Percentiles rank a stretch among this genome's conserved stretches.
phyloP scores from a whole-genome alignment of 768 basidiomycete species.

The Solioccasus polychromus region DNA sequence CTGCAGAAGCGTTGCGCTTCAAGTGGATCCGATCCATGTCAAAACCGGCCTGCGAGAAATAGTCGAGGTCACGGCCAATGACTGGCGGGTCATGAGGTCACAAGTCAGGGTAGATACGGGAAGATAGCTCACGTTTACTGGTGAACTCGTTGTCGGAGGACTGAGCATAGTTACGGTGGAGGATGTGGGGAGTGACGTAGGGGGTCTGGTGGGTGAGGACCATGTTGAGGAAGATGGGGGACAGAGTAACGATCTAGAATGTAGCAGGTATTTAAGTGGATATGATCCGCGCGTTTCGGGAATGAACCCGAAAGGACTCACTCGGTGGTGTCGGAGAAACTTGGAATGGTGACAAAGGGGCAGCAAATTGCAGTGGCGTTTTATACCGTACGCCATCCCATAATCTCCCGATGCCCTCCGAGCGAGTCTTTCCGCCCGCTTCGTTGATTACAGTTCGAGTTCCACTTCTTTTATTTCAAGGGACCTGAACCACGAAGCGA shows the following conservation, averaged over 20 bases:
- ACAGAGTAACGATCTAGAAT: background rate
- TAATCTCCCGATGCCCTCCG: conserved; percentile 27
- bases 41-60: conserved; percentile 98
- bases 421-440: conserved; percentile 21
- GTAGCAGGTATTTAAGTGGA: conserved; percentile 5
- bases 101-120: conserved; percentile 2
- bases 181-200: conserved; percentile 86
- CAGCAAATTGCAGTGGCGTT: conserved; percentile 9
- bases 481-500: background rate
- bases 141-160: conserved; percentile 61
- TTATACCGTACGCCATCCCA: conserved; percentile 33
- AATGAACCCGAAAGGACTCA: conserved; percentile 16
- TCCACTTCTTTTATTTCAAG: background rate
- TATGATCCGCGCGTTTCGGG: conserved; percentile 29
- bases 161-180: conserved; percentile 84
- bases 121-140: conserved; percentile 50
- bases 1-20: conserved; percentile 89
- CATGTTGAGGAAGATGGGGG: conserved; percentile 41
- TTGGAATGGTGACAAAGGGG: conserved; percentile 1
- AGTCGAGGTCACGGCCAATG: conserved; percentile 89
- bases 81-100: conserved; percentile 43
- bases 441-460: background rate
- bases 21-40: conserved; percentile 97
- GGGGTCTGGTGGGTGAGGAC: conserved; percentile 71
- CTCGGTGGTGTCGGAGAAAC: conserved; percentile 14